Evolutionary conservation across 2,329 filamentous ascomycete genomes (phyloP), one percentile per base, ranked within the genome.

Genomic region (Pseudogymnoascus sp.): DNA sequence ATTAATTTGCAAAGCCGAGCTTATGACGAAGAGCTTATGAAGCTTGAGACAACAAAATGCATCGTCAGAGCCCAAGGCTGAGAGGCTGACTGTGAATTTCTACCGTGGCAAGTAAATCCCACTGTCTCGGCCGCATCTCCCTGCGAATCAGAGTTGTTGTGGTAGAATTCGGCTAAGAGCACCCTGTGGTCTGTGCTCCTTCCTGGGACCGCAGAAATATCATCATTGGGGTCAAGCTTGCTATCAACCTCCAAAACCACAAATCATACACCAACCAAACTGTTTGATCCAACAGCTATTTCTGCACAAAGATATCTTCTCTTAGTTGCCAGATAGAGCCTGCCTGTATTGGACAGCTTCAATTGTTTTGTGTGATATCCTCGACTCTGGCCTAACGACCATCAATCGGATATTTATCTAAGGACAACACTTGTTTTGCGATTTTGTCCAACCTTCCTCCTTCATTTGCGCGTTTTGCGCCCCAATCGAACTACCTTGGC

Each of bases 401-500:
- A 21, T 9, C 50, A 56, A 56, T n/a, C 50, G 29, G 26, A 56
- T 56, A 56, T 33, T 56, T 56, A 62, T 23, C 50, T 38, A 17
- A 62, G 31, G 37, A 61, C 38, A 61, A 40, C 38, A 46, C 33
- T 26, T 26, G 42, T 42, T 31, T 62, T 31, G 61, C 61, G 42
- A 62, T 62, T 62, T 62, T 62, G 60, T 46, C 38, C 42, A 50
- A 50, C 38, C 21, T 17, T 37, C 33, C 11, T 31, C n/a, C 15
- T 62, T 62, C 29, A 59, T 68, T 64, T 62, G 40, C 62, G 29
- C 59, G n/a, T 63, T 62, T 69, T 69, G 70, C 71, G 70, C 71
- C 70, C 68, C 62, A 33, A 66, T 65, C 69, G 72, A 70, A 70
- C 70, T 65, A 68, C 66, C 62, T 65, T 63, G 67, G 68, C 66